These are phyloP conservation scores for Ceratobasidium sp. DNA, from an alignment of 1,284 basidiomycete genomes.

Conservation along the genomic window DNA sequence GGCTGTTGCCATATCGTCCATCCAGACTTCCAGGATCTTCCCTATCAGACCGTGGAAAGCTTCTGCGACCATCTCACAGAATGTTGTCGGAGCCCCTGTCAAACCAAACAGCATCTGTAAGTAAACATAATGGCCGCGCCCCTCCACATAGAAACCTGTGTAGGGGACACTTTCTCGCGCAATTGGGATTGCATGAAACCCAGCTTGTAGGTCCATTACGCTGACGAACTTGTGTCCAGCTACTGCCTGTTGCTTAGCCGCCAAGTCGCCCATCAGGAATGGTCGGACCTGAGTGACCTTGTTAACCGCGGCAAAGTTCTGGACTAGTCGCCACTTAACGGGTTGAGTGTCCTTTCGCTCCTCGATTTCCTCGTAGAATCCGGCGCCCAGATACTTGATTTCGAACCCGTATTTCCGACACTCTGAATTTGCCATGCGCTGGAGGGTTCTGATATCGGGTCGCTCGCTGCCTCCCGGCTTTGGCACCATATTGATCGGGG, in stretches of 20 bases:
- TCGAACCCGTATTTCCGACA: conserved; percentile 7
- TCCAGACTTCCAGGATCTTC: conserved; percentile 36
- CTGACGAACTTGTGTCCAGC: conserved; percentile 37
- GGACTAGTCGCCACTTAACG: conserved; percentile 42
- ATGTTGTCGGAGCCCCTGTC: conserved; percentile 39
- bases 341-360: conserved; percentile 29
- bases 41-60: conserved; percentile 37
- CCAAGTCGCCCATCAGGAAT: conserved; percentile 34
- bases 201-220: conserved; percentile 33
- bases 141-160: conserved; percentile 40
- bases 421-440: conserved; percentile 37
- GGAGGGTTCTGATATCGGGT: conserved; percentile 19
- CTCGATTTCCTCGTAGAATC: conserved; percentile 7
- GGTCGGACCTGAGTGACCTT: conserved; percentile 41
- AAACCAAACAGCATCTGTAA: conserved; percentile 37
- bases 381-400: neutral
- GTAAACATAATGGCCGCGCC: conserved; percentile 40
- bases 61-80: conserved; percentile 33
- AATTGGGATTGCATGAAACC: conserved; percentile 38
- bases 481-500: conserved; percentile 41
- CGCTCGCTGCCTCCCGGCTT: conserved; percentile 38
- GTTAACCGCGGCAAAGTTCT: conserved; percentile 43
- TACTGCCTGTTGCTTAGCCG: conserved; percentile 18
- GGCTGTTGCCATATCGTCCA: conserved; percentile 40
- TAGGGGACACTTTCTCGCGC: conserved; percentile 33